phyloP scores from a whole-genome alignment of 2,329 filamentous ascomycete species.

The Gyromitra esculenta region DNA sequence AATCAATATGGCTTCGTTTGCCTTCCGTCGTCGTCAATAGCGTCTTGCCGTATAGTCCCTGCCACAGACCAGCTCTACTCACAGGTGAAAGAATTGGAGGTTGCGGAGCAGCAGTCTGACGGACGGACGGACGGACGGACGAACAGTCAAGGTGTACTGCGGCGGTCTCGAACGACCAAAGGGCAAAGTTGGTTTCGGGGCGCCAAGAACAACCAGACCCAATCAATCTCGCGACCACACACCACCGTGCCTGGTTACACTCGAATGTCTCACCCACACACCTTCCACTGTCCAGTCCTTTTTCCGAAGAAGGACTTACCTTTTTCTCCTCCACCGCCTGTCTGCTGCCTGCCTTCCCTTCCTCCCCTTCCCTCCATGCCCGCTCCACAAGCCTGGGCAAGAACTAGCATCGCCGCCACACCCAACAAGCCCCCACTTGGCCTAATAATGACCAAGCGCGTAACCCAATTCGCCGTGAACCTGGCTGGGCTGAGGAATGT shows the following conservation, averaged over 20 bases:
- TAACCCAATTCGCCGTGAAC: constrained; percentile 17
- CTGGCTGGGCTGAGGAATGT: constrained; percentile 11
- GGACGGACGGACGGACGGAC: constrained; percentile 11
- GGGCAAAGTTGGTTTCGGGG: constrained; percentile 42
- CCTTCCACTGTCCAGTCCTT: constrained; percentile 19
- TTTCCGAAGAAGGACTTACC: constrained; percentile 27
- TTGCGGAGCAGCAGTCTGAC: constrained; percentile 40
- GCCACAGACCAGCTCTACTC: constrained; percentile 49
- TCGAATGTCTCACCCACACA: constrained; percentile 50
- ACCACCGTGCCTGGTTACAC: constrained; percentile 50
- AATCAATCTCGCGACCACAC: constrained; percentile 47
- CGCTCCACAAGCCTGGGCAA: constrained; percentile 11
- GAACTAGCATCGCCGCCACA: constrained; percentile 30
- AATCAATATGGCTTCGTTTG: constrained; percentile 44
- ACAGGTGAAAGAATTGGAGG: constrained; percentile 46
- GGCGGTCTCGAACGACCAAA: constrained; percentile 35
- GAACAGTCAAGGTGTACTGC: constrained; percentile 27
- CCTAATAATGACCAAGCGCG: constrained; percentile 1
- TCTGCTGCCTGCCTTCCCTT: constrained; percentile 1
- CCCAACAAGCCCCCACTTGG: constrained; percentile 12
- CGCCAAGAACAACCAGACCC: constrained; percentile 41
- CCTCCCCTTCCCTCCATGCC: constrained; percentile 2
- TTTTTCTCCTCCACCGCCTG: constrained; percentile 9
- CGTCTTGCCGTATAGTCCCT: constrained; percentile 45
- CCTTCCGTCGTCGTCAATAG: constrained; percentile 41